A percentile compares a stretch with the other conserved stretches of the same genome.
These are phyloP conservation scores for Populus tomentosa DNA, from an alignment of 441 rosid genomes.

Conservation along the genomic window DNA sequence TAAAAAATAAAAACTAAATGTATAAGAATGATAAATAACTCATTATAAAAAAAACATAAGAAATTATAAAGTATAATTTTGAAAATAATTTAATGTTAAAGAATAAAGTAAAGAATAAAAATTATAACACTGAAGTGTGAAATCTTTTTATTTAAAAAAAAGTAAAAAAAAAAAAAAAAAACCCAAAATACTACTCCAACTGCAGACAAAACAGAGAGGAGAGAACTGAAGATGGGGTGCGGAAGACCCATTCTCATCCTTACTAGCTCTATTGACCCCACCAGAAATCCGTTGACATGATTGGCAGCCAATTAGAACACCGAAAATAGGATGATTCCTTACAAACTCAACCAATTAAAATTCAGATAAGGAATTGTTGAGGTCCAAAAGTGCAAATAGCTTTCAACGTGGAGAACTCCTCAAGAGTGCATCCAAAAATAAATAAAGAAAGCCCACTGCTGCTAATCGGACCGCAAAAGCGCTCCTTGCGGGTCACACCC, in stretches of 20 bases:
- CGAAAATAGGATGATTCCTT: slow-evolving; percentile 40
- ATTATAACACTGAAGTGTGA: no score
- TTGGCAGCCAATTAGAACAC: slow-evolving; percentile 49
- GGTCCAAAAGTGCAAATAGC: slow-evolving; percentile 30
- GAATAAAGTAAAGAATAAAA: no score
- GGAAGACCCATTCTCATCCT: slow-evolving; percentile 23
- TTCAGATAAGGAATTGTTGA: slow-evolving; percentile 56
- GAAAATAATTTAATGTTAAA: no score
- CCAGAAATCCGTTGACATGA: slow-evolving; percentile 58
- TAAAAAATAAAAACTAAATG: no score
- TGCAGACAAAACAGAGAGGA: neutral
- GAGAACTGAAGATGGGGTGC: neutral
- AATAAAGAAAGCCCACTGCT: neutral
- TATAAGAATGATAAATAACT: no score
- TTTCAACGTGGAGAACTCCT: neutral
- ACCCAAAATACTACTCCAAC: no score
- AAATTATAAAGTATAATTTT: neutral
- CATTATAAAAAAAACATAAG: no score
- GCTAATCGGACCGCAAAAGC: slow-evolving; percentile 25
- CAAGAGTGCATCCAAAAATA: slow-evolving; percentile 25
- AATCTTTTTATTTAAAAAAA: no score
- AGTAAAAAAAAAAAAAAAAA: no score
- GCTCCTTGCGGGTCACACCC: slow-evolving; percentile 29
- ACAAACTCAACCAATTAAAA: slow-evolving; percentile 42
- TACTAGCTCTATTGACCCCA: slow-evolving; percentile 27